Percentiles rank a stretch among this genome's conserved stretches.
These are phyloP conservation scores for Saturnispora mendoncae DNA, from an alignment of 805 yeast genomes.

Conservation along the genomic window DNA sequence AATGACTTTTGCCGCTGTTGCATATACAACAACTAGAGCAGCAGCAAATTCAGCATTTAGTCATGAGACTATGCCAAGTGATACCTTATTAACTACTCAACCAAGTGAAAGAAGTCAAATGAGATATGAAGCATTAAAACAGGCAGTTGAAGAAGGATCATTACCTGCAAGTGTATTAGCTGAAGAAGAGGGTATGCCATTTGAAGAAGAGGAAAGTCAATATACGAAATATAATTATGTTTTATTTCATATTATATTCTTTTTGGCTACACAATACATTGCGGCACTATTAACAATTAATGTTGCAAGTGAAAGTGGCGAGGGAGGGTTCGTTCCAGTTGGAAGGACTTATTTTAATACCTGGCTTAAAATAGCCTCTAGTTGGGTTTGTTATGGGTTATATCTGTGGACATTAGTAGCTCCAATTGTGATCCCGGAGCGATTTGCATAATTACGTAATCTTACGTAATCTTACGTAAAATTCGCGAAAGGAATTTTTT, in stretches of 20 bases:
- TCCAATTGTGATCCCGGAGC: constrained; percentile 83
- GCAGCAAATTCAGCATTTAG: constrained; percentile 72
- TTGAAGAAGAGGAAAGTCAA: constrained; percentile 38
- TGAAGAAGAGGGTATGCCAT: constrained; percentile 57
- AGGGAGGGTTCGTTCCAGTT: constrained; percentile 89
- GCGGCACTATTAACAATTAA: constrained; percentile 90
- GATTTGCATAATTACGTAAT: constrained; percentile 45
- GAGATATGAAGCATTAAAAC: constrained; percentile 79
- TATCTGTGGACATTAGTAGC: constrained; percentile 91
- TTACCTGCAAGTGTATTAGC: constrained; percentile 85
- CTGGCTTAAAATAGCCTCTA: constrained; percentile 86
- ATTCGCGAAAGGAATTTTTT: no score
- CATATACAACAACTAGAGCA: constrained; percentile 95
- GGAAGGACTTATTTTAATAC: constrained; percentile 94
- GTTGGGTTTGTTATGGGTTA: constrained; percentile 83
- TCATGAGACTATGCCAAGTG: constrained; percentile 31
- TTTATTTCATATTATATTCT: constrained; percentile 82
- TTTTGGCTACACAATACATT: constrained; percentile 93
- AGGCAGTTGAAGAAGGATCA: constrained; percentile 95
- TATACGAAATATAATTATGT: constrained; percentile 77
- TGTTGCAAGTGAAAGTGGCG: constrained; percentile 66
- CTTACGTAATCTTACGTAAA: no score
- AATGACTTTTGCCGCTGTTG: constrained; percentile 90
- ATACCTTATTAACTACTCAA: constrained; percentile 44
- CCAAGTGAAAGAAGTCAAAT: constrained; percentile 50